Evolutionary conservation across 345 rosid genomes (phyloP).

Genomic region (Garcia nutans): DNA sequence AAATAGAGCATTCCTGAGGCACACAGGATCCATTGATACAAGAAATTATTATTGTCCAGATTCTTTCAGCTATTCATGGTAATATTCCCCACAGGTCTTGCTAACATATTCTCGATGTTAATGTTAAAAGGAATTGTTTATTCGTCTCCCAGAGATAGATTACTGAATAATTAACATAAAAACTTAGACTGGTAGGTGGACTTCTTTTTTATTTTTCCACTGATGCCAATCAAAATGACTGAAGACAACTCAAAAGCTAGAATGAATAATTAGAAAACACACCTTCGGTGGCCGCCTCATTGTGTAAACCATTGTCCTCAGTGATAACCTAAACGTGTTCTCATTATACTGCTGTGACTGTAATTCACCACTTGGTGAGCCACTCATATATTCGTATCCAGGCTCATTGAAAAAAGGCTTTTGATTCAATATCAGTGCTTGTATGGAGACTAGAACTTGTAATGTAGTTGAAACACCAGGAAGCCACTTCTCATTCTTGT

Average conservation of each 20-base stretch:
- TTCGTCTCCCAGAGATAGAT: not conserved
- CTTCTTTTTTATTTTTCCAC: not conserved
- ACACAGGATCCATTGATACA: no score
- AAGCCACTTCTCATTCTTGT: slow-evolving; percentile 75
- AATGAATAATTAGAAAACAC: slow-evolving; percentile 18
- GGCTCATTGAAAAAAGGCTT: slow-evolving; percentile 93
- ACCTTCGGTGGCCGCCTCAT: slow-evolving; percentile 90
- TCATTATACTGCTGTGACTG: slow-evolving; percentile 62
- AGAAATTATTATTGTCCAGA: no score
- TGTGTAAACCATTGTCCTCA: slow-evolving; percentile 67
- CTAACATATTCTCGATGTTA: no score
- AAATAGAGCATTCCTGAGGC: no score
- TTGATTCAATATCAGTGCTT: slow-evolving; percentile 80
- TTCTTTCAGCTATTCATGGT: no score
- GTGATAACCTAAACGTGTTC: slow-evolving; percentile 52
- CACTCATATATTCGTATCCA: slow-evolving; percentile 46
- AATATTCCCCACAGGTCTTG: no score
- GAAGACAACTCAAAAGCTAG: not conserved
- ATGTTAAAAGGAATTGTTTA: not conserved
- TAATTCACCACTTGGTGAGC: slow-evolving; percentile 51
- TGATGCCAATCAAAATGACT: not conserved
- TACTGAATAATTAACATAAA: not conserved
- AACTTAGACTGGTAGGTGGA: not conserved
- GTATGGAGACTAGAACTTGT: slow-evolving; percentile 93
- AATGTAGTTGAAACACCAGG: slow-evolving; percentile 73